Base-by-base conservation (phyloP, 2,329 filamentous ascomycete genomes). In the Zymoseptoria pseudotritici region DNA sequence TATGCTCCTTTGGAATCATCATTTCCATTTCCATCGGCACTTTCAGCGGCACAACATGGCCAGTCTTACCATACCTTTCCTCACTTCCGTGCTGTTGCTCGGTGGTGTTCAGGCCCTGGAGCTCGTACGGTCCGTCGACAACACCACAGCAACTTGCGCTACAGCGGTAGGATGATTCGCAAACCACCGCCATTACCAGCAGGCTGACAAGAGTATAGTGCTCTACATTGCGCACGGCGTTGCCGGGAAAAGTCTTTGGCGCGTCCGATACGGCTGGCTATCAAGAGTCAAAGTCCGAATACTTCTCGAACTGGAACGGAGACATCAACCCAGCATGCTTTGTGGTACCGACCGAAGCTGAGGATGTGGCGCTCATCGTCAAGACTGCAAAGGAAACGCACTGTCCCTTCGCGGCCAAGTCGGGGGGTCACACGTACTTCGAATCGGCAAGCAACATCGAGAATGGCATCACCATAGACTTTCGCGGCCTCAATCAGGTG, bases 391-490 rank as follows among this genome's bases (percentile, higher is more conserved):
- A 46, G 36, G 11, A 46, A 4, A 46, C 13, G 31, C 55, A 50
- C 58, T 65, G 63, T 20, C 55, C 59, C 11, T 68, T 69, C 51
- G 67, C 65, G 3, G 59, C 66, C 3, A 60, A 65, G 17, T 64
- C 63, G 29, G 68, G 67, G 17, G 68, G 67, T 5, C 68, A 70
- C 55, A 65, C 62, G 26, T 59, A 61, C 29, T 66, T 58, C 19
- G 53, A 63, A 13, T 66, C 65, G 13, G 64, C 64, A 1, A 61
- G 58, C 29, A 69, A 65, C n/a, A 67, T 68, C 21, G 56, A 64
- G 3, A 57, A 59, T 36, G 68, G 66, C 20, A 64, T 70, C 20
- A 69, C 63, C 1, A 67, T 69, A 22, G 66, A 68, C 55, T 56
- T 70, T 7, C 53, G 51, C 10, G 36, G 53, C n/a, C 60, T 67